These are phyloP conservation scores for Paraphoma sp. DNA, from an alignment of 2,329 filamentous ascomycete genomes.

Conservation along the genomic window DNA sequence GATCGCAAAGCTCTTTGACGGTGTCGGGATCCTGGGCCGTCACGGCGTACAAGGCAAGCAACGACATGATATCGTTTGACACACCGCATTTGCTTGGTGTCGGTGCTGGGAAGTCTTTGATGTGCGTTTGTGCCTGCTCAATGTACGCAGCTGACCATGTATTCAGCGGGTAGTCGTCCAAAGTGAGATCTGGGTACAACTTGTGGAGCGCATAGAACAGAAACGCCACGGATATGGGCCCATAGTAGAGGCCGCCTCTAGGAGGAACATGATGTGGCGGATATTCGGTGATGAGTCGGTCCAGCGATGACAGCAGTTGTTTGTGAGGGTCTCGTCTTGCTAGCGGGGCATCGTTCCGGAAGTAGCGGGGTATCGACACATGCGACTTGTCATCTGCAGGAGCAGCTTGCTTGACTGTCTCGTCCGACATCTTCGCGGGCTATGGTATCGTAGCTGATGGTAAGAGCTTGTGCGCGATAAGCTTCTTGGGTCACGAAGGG, in stretches of 20 bases:
- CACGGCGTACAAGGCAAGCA: constrained; percentile 58
- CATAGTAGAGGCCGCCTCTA: constrained; percentile 58
- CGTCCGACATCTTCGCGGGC: constrained; percentile 31
- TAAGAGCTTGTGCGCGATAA: not conserved
- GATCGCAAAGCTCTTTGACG: constrained; percentile 58
- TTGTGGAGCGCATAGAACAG: constrained; percentile 58
- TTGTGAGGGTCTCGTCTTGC: constrained; percentile 55
- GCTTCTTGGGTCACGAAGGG: not conserved
- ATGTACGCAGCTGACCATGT: constrained; percentile 59
- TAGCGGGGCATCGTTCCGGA: constrained; percentile 48
- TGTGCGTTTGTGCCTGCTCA: constrained; percentile 57
- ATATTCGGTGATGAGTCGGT: constrained; percentile 55
- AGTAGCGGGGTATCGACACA: constrained; percentile 48
- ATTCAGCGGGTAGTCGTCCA: constrained; percentile 55
- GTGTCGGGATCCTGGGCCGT: constrained; percentile 58
- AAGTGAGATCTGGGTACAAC: constrained; percentile 55
- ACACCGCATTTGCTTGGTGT: constrained; percentile 56
- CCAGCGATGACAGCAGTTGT: constrained; percentile 58
- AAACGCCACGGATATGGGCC: constrained; percentile 58
- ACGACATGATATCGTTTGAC: constrained; percentile 58
- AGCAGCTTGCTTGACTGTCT: constrained; percentile 20
- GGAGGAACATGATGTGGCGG: constrained; percentile 55
- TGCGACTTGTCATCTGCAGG: constrained; percentile 24
- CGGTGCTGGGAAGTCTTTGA: constrained; percentile 57
- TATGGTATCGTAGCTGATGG: not conserved